Evolutionary conservation across 768 basidiomycete species (phyloP).

Genomic region (Termitomyces sp.): DNA sequence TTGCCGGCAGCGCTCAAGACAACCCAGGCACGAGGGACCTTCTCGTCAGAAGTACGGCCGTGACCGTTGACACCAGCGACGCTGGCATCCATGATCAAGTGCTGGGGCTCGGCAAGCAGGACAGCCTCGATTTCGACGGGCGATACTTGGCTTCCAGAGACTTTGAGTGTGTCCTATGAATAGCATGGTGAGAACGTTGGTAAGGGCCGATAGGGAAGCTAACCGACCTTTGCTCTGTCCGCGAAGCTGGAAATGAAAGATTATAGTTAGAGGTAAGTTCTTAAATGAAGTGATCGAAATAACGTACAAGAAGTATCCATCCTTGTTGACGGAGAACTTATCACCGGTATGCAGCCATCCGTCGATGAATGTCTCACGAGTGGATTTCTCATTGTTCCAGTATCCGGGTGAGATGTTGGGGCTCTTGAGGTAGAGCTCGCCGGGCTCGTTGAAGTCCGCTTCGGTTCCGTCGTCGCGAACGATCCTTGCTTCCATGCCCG

Average conservation of each 20-base stretch:
- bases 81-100: slow-evolving; percentile 59
- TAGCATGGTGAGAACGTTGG: neutral
- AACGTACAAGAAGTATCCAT: slow-evolving; percentile 65
- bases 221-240: slow-evolving; percentile 65
- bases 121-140: slow-evolving; percentile 75
- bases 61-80: slow-evolving; percentile 71
- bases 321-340: slow-evolving; percentile 55
- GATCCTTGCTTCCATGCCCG: slow-evolving; percentile 55
- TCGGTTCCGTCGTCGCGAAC: slow-evolving; percentile 52
- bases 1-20: slow-evolving; percentile 59
- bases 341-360: slow-evolving; percentile 82
- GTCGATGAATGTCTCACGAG: slow-evolving; percentile 59
- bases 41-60: slow-evolving; percentile 68
- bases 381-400: slow-evolving; percentile 68
- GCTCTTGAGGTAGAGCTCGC: slow-evolving; percentile 59
- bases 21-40: slow-evolving; percentile 76
- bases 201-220: slow-evolving; percentile 14
- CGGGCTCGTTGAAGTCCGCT: slow-evolving; percentile 52
- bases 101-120: slow-evolving; percentile 57
- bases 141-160: slow-evolving; percentile 78
- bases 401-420: slow-evolving; percentile 63
- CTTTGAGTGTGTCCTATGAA: slow-evolving; percentile 70
- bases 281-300: too few relatives aligned
- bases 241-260: slow-evolving; percentile 48
- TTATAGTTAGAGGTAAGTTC: neutral